Percentiles rank a stretch among this genome's conserved stretches.
phyloP scores from a whole-genome alignment of 768 basidiomycete species.

The Rubroboletus satanas region DNA sequence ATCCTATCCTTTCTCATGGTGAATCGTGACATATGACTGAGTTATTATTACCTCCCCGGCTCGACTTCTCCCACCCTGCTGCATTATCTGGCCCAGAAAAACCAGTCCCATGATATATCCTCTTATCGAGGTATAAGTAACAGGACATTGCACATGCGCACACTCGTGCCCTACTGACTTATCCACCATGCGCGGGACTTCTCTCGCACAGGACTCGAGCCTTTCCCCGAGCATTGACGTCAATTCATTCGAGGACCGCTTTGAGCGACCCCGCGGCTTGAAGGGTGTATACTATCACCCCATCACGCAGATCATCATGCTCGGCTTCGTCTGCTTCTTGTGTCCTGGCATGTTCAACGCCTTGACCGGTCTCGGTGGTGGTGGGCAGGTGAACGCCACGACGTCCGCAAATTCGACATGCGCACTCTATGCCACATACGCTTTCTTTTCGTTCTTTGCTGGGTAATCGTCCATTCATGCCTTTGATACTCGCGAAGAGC shows the following conservation, averaged over 20 bases:
- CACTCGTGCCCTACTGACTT: neutral
- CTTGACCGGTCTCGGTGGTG: constrained; percentile 72
- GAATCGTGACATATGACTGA: neutral
- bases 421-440: constrained; percentile 60
- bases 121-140: constrained; percentile 6
- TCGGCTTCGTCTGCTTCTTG: constrained; percentile 64
- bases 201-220: constrained; percentile 2
- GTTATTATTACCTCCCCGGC: constrained; percentile 1
- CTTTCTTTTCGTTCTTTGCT: constrained; percentile 57
- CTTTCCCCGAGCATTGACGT: neutral
- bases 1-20: neutral
- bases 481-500: neutral
- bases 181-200: neutral
- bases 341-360: constrained; percentile 69
- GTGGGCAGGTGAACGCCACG: constrained; percentile 62
- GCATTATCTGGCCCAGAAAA: neutral
- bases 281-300: constrained; percentile 57
- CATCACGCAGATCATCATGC: constrained; percentile 54
- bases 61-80: neutral
- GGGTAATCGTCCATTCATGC: constrained; percentile 41
- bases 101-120: neutral
- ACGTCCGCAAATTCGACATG: constrained; percentile 70
- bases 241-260: constrained; percentile 22
- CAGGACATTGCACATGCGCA: neutral
- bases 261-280: constrained; percentile 45